Conservation (phyloP, 495 filamentous ascomycete genomes). For the Penicillium malachiteum region DNA sequence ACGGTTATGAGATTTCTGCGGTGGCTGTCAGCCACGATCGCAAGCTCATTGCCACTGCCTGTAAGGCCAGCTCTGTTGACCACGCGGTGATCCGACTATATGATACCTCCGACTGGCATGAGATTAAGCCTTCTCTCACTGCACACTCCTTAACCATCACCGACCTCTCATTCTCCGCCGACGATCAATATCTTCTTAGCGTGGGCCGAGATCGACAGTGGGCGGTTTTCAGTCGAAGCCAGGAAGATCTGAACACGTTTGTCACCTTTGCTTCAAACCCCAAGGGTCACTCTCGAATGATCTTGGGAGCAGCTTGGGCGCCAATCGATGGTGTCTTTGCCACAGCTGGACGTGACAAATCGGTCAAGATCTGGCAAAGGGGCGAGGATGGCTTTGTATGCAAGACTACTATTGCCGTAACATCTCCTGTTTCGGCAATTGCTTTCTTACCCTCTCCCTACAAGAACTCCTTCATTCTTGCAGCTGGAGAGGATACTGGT, state of each 20-base stretch:
- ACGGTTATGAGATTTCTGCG: conserved; percentile 96
- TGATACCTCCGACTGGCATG: conserved; percentile 80
- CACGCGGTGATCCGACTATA: conserved; percentile 94
- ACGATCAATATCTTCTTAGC: conserved; percentile 75
- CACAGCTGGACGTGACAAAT: conserved; percentile 85
- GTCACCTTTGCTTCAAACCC: conserved; percentile 59
- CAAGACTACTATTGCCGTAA: conserved; percentile 52
- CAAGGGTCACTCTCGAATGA: conserved; percentile 89
- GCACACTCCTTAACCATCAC: conserved; percentile 86
- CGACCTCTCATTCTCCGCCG: conserved; percentile 69
- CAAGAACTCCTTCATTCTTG: conserved; percentile 53
- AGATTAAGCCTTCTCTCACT: conserved; percentile 75
- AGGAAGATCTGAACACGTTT: conserved; percentile 46
- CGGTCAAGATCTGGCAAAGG: conserved; percentile 72
- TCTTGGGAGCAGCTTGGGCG: conserved; percentile 81
- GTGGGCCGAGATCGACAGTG: conserved; percentile 91
- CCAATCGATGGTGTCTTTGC: conserved; percentile 64
- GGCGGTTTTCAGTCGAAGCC: conserved; percentile 66
- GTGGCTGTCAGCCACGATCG: conserved; percentile 78
- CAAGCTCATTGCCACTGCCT: conserved; percentile 81
- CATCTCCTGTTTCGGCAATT: conserved; percentile 71
- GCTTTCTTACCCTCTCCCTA: conserved; percentile 54
- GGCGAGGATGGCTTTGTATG: conserved; percentile 41
- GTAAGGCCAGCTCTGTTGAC: conserved; percentile 85
- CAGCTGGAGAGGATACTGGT: conserved; percentile 60